phyloP scores from a whole-genome alignment of 1,284 basidiomycete species.

The Pseudozyma tsukubaensis region DNA sequence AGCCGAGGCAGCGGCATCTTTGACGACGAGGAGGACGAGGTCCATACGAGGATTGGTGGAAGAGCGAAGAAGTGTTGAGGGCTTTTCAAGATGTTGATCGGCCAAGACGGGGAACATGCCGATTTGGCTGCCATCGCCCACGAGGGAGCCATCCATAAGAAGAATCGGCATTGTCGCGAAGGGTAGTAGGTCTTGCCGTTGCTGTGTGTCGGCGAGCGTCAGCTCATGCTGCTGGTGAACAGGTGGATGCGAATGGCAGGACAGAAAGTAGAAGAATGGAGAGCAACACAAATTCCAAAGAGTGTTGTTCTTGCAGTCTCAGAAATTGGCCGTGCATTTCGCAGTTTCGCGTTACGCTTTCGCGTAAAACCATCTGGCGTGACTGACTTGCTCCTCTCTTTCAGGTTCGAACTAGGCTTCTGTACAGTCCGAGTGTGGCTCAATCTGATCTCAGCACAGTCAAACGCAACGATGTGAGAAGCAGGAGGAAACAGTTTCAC shows the following conservation, averaged over 20 bases:
- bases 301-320: conserved; percentile 14
- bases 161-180: conserved; percentile 30
- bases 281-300: not conserved
- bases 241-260: not conserved
- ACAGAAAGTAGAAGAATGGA: not conserved
- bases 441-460: too few species aligned
- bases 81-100: conserved; percentile 34
- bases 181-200: too few species aligned
- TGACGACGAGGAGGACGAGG: conserved; percentile 40
- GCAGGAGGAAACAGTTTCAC: not conserved
- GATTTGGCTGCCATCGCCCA: conserved; percentile 39
- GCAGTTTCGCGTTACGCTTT: conserved; percentile 1
- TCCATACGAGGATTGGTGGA: conserved; percentile 55
- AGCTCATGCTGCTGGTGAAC: conserved; percentile 3
- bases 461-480: too few species aligned
- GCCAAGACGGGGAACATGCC: conserved; percentile 44
- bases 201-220: not conserved
- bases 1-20: conserved; percentile 24
- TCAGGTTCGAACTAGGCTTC: not conserved
- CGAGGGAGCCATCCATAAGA: conserved; percentile 34
- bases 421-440: too few species aligned
- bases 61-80: conserved; percentile 26
- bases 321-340: conserved; percentile 11
- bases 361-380: conserved; percentile 15
- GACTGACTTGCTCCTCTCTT: not conserved